Evolutionary conservation across 805 yeast genomes (phyloP).

Genomic region (Saturnispora halmiae): DNA sequence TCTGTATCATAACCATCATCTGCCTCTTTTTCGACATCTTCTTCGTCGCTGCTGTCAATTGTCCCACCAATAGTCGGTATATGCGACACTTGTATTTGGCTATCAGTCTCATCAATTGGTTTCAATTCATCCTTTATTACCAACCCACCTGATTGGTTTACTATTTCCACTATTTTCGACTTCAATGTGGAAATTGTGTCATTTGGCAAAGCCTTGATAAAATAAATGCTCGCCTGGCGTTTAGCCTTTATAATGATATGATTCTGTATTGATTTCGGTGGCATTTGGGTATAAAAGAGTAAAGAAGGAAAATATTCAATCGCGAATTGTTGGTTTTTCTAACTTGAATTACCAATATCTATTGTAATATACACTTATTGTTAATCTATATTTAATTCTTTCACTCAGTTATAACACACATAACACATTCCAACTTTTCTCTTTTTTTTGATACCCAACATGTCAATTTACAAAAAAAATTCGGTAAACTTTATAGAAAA

Average conservation of each 20-base stretch:
- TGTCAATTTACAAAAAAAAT: too few relatives aligned
- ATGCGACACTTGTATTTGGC: slow-evolving; percentile 32
- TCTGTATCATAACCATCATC: slow-evolving; percentile 15
- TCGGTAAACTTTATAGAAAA: too few relatives aligned
- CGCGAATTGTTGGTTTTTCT: too few relatives aligned
- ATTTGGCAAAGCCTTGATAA: slow-evolving; percentile 21
- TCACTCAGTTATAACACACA: too few relatives aligned
- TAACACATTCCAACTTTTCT: too few relatives aligned
- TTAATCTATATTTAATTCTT: too few relatives aligned
- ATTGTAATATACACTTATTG: too few relatives aligned
- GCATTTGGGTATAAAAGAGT: slow-evolving; percentile 13
- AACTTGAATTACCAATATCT: too few relatives aligned
- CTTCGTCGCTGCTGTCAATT: slow-evolving; percentile 29
- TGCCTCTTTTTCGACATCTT: slow-evolving; percentile 28
- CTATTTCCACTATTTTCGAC: slow-evolving; percentile 28
- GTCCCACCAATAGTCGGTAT: slow-evolving; percentile 26
- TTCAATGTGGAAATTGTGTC: slow-evolving; percentile 24
- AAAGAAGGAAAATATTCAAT: not conserved
- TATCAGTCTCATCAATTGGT: slow-evolving; percentile 24
- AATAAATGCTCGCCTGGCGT: slow-evolving; percentile 29
- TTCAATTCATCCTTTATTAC: slow-evolving; percentile 21
- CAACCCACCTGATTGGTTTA: slow-evolving; percentile 43
- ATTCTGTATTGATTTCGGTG: slow-evolving; percentile 20
- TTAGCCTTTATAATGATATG: slow-evolving; percentile 26
- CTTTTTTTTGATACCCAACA: too few relatives aligned